Conservation (phyloP, 2,329 filamentous ascomycete species). For the Phialocephala sp. region DNA sequence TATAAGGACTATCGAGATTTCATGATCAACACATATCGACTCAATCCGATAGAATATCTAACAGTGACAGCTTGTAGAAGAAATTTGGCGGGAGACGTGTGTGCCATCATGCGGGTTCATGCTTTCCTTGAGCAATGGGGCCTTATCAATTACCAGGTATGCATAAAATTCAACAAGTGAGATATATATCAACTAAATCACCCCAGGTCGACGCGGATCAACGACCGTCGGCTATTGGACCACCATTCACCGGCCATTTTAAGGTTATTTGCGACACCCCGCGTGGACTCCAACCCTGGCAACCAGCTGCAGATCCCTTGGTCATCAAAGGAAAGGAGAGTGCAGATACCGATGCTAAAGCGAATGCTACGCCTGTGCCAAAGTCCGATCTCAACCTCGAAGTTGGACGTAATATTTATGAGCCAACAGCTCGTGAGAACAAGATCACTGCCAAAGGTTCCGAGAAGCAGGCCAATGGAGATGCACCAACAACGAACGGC, state of each 20-base stretch:
- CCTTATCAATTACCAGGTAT: slow-evolving; percentile 97
- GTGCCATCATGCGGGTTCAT: slow-evolving; percentile 98
- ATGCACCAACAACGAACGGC: slow-evolving; percentile 71
- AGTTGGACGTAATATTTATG: slow-evolving; percentile 93
- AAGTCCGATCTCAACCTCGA: slow-evolving; percentile 91
- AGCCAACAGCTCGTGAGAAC: slow-evolving; percentile 82
- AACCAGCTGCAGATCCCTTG: slow-evolving; percentile 80
- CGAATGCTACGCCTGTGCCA: slow-evolving; percentile 64
- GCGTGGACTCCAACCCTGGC: slow-evolving; percentile 91
- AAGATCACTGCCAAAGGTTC: slow-evolving; percentile 66
- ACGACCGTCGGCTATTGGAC: slow-evolving; percentile 91
- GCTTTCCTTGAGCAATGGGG: slow-evolving; percentile 99
- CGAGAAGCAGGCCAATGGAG: slow-evolving; percentile 75
- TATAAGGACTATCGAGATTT: slow-evolving; percentile 99
- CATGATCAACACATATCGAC: slow-evolving; percentile 98
- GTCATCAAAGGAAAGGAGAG: slow-evolving; percentile 65
- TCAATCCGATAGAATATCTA: slow-evolving; percentile 95
- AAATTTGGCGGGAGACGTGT: slow-evolving; percentile 96
- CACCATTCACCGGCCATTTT: slow-evolving; percentile 97
- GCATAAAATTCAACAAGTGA: slow-evolving; percentile 21
- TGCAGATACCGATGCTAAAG: slow-evolving; percentile 55
- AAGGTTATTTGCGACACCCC: slow-evolving; percentile 95
- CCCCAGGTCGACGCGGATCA: slow-evolving; percentile 91
- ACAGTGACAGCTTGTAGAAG: slow-evolving; percentile 95
- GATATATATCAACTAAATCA: not conserved